These are phyloP conservation scores for Fusarium pseudonygamai DNA, from an alignment of 2,329 filamentous ascomycete genomes.

Conservation along the genomic window DNA sequence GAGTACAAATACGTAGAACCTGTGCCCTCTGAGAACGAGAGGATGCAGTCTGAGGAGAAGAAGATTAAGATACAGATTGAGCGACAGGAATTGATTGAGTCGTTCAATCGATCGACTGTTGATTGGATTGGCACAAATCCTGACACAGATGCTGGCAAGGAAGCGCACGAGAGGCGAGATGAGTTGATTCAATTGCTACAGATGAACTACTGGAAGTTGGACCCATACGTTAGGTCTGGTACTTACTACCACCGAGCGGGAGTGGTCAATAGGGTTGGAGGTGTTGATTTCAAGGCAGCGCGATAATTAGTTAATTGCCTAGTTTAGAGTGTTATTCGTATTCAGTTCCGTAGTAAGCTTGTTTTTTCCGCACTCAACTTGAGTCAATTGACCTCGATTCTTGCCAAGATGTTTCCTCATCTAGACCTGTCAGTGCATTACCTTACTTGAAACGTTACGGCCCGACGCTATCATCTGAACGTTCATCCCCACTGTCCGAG, in stretches of 20 bases:
- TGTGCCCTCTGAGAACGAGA: conserved; percentile 65
- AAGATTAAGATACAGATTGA: conserved; percentile 60
- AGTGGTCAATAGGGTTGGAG: conserved; percentile 20
- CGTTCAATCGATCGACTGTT: conserved; percentile 58
- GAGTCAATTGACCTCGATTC: background rate
- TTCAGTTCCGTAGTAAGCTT: background rate
- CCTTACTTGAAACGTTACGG: background rate
- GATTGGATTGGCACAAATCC: conserved; percentile 21
- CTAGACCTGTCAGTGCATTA: background rate
- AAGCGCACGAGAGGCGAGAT: conserved; percentile 51
- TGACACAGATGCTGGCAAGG: background rate
- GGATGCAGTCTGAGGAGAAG: conserved; percentile 45
- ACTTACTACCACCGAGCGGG: conserved; percentile 38
- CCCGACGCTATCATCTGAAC: background rate
- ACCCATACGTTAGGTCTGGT: conserved; percentile 70
- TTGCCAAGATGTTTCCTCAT: background rate
- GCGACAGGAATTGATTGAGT: conserved; percentile 60
- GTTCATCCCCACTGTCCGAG: background rate
- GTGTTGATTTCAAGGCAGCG: conserved; percentile 35
- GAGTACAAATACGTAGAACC: conserved; percentile 73
- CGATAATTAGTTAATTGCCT: conserved; percentile 4
- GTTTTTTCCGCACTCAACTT: background rate
- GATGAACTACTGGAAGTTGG: conserved; percentile 75
- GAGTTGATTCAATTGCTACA: conserved; percentile 61
- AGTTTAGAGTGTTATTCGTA: background rate